Percentiles rank a stretch among this genome's conserved stretches.
phyloP scores from a whole-genome alignment of 345 rosid genomes.

The Pistacia vera region DNA sequence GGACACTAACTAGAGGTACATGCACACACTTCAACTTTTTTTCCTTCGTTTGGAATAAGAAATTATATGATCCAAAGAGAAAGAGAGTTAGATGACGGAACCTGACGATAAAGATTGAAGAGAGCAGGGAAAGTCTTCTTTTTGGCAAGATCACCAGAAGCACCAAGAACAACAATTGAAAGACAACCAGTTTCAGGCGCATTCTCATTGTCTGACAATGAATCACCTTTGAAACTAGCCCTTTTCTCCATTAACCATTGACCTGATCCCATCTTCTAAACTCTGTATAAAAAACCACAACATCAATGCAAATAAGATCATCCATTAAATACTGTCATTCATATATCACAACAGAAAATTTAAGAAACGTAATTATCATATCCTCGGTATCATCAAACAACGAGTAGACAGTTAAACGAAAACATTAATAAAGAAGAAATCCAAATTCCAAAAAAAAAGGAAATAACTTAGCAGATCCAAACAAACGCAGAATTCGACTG shows the following conservation, averaged over 20 bases:
- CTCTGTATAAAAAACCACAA: background rate
- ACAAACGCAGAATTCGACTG: background rate
- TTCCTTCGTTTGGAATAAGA: no score
- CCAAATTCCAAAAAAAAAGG: background rate
- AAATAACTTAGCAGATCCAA: constrained; percentile 23
- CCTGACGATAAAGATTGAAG: constrained; percentile 86
- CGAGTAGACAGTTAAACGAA: background rate
- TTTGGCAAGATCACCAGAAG: constrained; percentile 98
- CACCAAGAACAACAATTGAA: constrained; percentile 86
- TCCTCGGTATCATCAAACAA: background rate
- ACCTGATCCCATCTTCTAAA: constrained; percentile 48
- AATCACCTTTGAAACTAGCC: constrained; percentile 50
- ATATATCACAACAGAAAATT: background rate
- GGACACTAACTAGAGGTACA: background rate
- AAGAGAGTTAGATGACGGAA: constrained; percentile 17
- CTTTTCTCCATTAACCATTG: constrained; percentile 72
- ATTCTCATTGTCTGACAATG: constrained; percentile 44
- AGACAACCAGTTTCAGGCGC: constrained; percentile 80
- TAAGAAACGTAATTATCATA: background rate
- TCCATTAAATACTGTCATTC: background rate
- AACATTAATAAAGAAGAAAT: background rate
- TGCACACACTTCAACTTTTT: no score
- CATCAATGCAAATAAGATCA: background rate
- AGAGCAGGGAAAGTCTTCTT: constrained; percentile 98
- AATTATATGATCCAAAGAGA: background rate